Conservation (phyloP, 441 rosid species). For the Biscutella auriculata region DNA sequence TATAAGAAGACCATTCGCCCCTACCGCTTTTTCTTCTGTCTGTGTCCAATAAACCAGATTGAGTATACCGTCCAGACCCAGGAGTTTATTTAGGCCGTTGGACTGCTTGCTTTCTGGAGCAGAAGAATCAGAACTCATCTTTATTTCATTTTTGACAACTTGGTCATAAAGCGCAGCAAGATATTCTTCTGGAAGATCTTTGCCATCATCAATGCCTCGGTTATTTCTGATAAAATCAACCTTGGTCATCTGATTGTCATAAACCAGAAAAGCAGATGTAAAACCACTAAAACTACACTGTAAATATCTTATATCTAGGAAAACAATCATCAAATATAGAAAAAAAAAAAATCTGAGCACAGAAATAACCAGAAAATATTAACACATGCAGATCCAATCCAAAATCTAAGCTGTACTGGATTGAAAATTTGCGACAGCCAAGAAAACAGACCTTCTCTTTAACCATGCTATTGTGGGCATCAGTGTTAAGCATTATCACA, state of each 20-base stretch:
- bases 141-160: slow-evolving; percentile 83
- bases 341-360: background rate
- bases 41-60: slow-evolving; percentile 81
- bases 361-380: slow-evolving; percentile 1
- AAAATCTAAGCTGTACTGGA: slow-evolving; percentile 7
- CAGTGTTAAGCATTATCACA: slow-evolving; percentile 96
- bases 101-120: slow-evolving; percentile 82
- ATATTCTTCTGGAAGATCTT: slow-evolving; percentile 92
- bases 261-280: slow-evolving; percentile 20
- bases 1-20: slow-evolving; percentile 94
- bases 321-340: background rate
- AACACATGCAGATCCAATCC: slow-evolving; percentile 6
- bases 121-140: slow-evolving; percentile 74
- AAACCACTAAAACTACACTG: slow-evolving; percentile 21
- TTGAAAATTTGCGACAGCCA: slow-evolving; percentile 13
- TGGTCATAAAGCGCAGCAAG: slow-evolving; percentile 76
- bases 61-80: slow-evolving; percentile 92
- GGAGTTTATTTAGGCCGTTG: slow-evolving; percentile 71
- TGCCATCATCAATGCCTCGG: slow-evolving; percentile 95
- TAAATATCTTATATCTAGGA: background rate
- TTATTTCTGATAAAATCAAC: slow-evolving; percentile 83
- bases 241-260: slow-evolving; percentile 65
- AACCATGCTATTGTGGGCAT: slow-evolving; percentile 95
- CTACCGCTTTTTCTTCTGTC: slow-evolving; percentile 79
- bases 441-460: slow-evolving; percentile 71